Evolutionary conservation across 805 yeast species (phyloP).

Genomic region (Nakazawaea wickerhamii): DNA sequence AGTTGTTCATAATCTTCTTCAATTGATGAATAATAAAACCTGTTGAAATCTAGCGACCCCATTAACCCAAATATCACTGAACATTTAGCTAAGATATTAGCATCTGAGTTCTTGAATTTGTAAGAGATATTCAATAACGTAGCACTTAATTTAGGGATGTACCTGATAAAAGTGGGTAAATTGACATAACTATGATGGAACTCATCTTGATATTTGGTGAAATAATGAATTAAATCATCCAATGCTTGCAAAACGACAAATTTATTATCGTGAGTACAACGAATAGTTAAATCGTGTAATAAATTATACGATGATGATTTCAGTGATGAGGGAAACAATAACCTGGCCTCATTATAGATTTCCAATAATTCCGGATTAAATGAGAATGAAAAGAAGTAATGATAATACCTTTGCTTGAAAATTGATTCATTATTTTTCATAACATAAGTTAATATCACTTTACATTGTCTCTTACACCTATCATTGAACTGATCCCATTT

Average conservation of each 20-base stretch:
- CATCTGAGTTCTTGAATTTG: slow-evolving; percentile 43
- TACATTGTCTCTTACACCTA: slow-evolving; percentile 46
- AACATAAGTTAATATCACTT: slow-evolving; percentile 38
- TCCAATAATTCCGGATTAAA: slow-evolving; percentile 33
- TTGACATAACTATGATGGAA: slow-evolving; percentile 40
- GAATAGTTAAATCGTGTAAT: slow-evolving; percentile 46
- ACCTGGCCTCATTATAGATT: slow-evolving; percentile 23
- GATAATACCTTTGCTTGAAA: slow-evolving; percentile 36
- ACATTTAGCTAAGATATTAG: slow-evolving; percentile 50
- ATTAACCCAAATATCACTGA: slow-evolving; percentile 68
- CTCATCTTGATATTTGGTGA: slow-evolving; percentile 44
- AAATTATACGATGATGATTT: slow-evolving; percentile 22
- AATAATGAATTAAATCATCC: slow-evolving; percentile 52
- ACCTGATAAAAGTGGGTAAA: slow-evolving; percentile 25
- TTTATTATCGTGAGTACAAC: slow-evolving; percentile 58
- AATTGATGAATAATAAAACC: slow-evolving; percentile 31
- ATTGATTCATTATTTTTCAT: slow-evolving; percentile 28
- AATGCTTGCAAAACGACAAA: slow-evolving; percentile 72
- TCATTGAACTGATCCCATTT: slow-evolving; percentile 50
- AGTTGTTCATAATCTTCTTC: slow-evolving; percentile 32
- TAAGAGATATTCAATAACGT: slow-evolving; percentile 53
- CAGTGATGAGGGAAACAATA: slow-evolving; percentile 7
- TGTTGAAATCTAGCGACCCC: slow-evolving; percentile 70
- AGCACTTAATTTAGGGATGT: slow-evolving; percentile 41
- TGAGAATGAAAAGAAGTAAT: slow-evolving; percentile 50